These are phyloP conservation scores for Solanum ossicruentum DNA, from an alignment of 257 asterid genomes.

Conservation along the genomic window DNA sequence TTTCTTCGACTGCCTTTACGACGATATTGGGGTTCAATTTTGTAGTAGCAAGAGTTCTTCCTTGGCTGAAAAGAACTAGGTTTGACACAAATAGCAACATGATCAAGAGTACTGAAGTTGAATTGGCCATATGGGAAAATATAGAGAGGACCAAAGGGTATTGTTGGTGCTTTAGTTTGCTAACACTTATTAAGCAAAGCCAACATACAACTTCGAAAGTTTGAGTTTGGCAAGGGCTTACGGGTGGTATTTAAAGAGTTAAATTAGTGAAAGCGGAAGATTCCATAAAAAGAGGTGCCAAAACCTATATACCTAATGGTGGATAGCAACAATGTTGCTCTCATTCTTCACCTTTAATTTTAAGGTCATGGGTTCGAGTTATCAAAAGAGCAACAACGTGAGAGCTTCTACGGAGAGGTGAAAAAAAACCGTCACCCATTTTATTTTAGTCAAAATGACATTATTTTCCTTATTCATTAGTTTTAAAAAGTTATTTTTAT, in stretches of 20 bases:
- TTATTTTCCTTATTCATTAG: no score
- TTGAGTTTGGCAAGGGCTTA: neutral
- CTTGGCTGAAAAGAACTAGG: slow-evolving; percentile 15
- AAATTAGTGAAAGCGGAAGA: slow-evolving; percentile 12
- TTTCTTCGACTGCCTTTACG: neutral
- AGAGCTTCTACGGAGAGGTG: neutral
- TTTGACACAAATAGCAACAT: slow-evolving; percentile 18
- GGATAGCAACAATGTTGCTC: neutral
- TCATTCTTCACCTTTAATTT: no score
- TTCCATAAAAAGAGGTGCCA: slow-evolving; percentile 9
- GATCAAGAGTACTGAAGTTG: slow-evolving; percentile 1
- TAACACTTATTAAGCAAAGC: neutral
- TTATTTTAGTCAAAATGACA: no score
- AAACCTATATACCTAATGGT: neutral
- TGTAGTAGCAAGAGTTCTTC: slow-evolving; percentile 10
- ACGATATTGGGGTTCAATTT: neutral
- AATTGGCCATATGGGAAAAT: slow-evolving; percentile 12
- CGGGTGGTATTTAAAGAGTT: slow-evolving; percentile 24
- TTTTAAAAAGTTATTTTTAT: neutral
- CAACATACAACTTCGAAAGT: neutral
- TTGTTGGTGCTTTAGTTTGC: neutral
- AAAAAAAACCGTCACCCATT: no score
- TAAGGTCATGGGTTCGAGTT: neutral
- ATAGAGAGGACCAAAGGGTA: neutral
- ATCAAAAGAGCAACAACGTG: neutral